phyloP scores from a whole-genome alignment of 2,329 filamentous ascomycete species.

The Hysterium pulicare region DNA sequence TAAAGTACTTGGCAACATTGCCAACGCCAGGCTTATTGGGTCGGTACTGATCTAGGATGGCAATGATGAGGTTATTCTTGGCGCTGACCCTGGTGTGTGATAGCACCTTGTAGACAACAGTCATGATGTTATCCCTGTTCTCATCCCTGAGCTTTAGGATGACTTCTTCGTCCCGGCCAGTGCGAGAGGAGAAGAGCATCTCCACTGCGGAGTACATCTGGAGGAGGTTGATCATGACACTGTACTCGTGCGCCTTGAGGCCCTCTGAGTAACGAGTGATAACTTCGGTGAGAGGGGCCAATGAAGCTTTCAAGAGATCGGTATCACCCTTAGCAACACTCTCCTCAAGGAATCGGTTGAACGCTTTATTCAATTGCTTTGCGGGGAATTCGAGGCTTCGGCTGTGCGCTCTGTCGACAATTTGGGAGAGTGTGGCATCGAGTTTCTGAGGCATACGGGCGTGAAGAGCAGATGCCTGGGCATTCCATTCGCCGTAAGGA shows the following conservation, averaged over 20 bases:
- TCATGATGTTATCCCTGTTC: conserved; percentile 86
- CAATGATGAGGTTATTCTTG: conserved; percentile 91
- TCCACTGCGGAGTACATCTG: conserved; percentile 81
- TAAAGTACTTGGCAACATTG: conserved; percentile 84
- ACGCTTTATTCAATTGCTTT: conserved; percentile 78
- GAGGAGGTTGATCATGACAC: conserved; percentile 74
- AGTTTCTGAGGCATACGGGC: conserved; percentile 95
- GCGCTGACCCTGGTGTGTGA: conserved; percentile 89
- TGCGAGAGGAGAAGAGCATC: conserved; percentile 79
- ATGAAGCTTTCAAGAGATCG: conserved; percentile 66
- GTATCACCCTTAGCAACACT: conserved; percentile 71
- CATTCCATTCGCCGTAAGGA: conserved; percentile 94
- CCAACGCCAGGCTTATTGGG: conserved; percentile 90
- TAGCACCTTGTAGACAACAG: conserved; percentile 83
- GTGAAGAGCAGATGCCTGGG: conserved; percentile 94
- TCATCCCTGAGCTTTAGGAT: conserved; percentile 91
- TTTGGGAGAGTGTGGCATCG: conserved; percentile 74
- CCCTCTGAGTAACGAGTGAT: conserved; percentile 81
- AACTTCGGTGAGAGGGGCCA: conserved; percentile 74
- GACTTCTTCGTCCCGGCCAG: conserved; percentile 86
- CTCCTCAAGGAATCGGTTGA: conserved; percentile 86
- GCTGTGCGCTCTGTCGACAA: conserved; percentile 77
- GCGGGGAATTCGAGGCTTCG: conserved; percentile 87
- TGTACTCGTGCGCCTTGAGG: conserved; percentile 85
- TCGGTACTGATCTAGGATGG: conserved; percentile 88